Base-by-base conservation (phyloP, 306 rosid genomes). In the Mimosa pudica region DNA sequence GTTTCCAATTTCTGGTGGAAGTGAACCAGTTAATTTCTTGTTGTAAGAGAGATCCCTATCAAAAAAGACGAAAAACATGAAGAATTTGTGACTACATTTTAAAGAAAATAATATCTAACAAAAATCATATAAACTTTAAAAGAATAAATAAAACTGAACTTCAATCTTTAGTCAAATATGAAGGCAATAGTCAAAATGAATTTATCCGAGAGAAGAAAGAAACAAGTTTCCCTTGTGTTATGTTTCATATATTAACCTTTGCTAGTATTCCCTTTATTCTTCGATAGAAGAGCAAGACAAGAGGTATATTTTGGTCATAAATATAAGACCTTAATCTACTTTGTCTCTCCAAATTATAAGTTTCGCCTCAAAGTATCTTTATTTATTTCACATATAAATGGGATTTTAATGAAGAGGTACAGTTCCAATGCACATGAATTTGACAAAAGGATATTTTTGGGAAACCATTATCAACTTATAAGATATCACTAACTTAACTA, bases 31-130 rank as follows among this genome's bases (percentile, higher is more conserved):
- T 44, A 92, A 75, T 1, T 69, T 67, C 57, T 46, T 65, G 76
- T 92, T 92, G 88, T 84, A 85, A 71, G 97, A 89, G 54, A 92
- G 81, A 86, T 86, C 97, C 86, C 97, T 92, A 81, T 45, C 42
- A 8, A 70, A 75, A 75, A 35, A 74, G 18, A 64, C 41, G 12
- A 69, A 54, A 58, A 48, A 79, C 48, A 84, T 72, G 48, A 85
- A 69, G 2, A 61, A 61, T 4, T 10, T 24, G 67, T 61, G 12
- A 61, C 80, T 74, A 77, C 14, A 75, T 41, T 62, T 70, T 51
- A 73, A 61, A 36, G 60, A 52, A 61, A 61, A 61, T 6, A 8
- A 33, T 68, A 75, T 54, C 63, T 2, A 52, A 75, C 66, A 35
- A 69, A 49, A 49, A 73, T 66, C 69, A 78, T 55, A 52, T 52